These are phyloP conservation scores for Dactylonectria macrodidyma DNA, from an alignment of 2,329 filamentous ascomycete species.

Conservation along the genomic window DNA sequence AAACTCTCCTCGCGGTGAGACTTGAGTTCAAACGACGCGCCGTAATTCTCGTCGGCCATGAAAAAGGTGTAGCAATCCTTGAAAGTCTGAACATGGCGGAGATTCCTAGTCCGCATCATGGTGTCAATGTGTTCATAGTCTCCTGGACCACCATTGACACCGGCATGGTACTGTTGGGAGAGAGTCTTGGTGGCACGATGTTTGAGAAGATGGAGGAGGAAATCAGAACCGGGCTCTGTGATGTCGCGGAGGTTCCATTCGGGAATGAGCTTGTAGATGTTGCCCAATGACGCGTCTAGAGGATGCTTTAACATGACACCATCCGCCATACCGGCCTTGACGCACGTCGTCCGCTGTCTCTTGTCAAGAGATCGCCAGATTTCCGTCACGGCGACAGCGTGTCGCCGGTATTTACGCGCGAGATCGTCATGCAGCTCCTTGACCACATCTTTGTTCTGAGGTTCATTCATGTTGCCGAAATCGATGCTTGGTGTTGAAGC, in stretches of 20 bases:
- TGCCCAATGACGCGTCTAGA: constrained; percentile 53
- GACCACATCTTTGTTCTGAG: not conserved
- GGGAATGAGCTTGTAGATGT: constrained; percentile 56
- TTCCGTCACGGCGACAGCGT: constrained; percentile 52
- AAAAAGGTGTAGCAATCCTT: constrained; percentile 57
- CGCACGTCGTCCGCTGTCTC: constrained; percentile 51
- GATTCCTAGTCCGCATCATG: constrained; percentile 53
- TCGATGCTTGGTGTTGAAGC: too few species aligned
- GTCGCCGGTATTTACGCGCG: constrained; percentile 54
- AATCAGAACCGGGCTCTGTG: constrained; percentile 51
- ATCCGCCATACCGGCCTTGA: constrained; percentile 53
- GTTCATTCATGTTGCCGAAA: too few species aligned
- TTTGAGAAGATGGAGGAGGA: constrained; percentile 56
- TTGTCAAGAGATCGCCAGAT: constrained; percentile 58
- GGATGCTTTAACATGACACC: constrained; percentile 55
- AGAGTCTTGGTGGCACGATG: constrained; percentile 55
- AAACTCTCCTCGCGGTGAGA: constrained; percentile 5
- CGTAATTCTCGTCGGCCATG: constrained; percentile 52
- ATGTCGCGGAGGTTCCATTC: constrained; percentile 63
- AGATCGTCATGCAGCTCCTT: constrained; percentile 56
- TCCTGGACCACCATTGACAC: constrained; percentile 51
- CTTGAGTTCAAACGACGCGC: constrained; percentile 49
- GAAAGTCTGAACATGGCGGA: constrained; percentile 48
- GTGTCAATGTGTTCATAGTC: constrained; percentile 54
- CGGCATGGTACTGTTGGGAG: constrained; percentile 52